Evolutionary conservation across 345 rosid species (phyloP), one percentile per base, ranked within the genome.

Genomic region (Stellera chamaejasme): DNA sequence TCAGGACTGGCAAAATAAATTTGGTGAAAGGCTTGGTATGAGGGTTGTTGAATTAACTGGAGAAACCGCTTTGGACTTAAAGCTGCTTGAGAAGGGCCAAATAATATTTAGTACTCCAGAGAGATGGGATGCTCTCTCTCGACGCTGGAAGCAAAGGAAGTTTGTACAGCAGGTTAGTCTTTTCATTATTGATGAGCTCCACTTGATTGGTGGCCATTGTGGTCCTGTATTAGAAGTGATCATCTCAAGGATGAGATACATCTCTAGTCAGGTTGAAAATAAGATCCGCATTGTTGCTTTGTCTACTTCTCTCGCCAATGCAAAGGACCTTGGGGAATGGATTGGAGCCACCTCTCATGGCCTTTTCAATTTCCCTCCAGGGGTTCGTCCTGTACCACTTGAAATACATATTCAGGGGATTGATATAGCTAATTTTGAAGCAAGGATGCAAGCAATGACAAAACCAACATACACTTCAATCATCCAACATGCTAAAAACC

Each of bases 101-200:
- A 75, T 93, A 59, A 78, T 93, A 62, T 81, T 87, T 61, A 78
- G 96, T 60, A 93, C 97, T 51, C 97, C 94, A 1, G 97, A 87
- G 77, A 93, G 79, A 69, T 93, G 99, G 99, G 99, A 93, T 77
- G 96, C 94, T 46, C 80, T 93, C 66, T 89, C 97, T 36, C 96
- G 96, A 32, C 80, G 86, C 63, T 93, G 99, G 99, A 93, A 87
- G 58, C 94, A 84, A 74, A 63, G 89, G 70, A 93, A 84, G 82
- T 69, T 63, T 68, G 74, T 92, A 12, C 95, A 88, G 75, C 95
- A 84, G 72, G 97, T 92, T 58, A 92, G 93, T 76, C 85, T 92
- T 59, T 84, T 92, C 76, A 81, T 92, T n/a, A 68, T 88, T 32
- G 97, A 92, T 55, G 98, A 88, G 69, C 95, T 88, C 27, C 98